A percentile compares a stretch with the other conserved stretches of the same genome.
Conservation (phyloP, 208 protist species). For the Trypanosoma cruzi region DNA sequence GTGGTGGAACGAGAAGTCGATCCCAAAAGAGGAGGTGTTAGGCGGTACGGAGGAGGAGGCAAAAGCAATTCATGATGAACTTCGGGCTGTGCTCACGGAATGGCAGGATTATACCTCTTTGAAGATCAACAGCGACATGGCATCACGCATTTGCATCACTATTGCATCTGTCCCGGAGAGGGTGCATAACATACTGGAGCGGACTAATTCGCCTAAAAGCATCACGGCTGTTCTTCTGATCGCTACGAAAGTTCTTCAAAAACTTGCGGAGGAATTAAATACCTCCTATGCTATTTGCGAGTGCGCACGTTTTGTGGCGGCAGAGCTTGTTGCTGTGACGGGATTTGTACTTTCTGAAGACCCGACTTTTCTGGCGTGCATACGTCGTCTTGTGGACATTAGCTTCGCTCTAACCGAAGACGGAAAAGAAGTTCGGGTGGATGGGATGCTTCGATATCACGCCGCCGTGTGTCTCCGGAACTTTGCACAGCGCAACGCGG, state of each 20-base stretch:
- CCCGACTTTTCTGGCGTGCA: conserved; percentile 46
- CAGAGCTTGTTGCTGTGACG: conserved; percentile 42
- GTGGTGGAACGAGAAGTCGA: conserved; percentile 22
- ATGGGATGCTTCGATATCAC: conserved; percentile 20
- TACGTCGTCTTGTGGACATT: conserved; percentile 66
- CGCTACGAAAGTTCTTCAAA: conserved; percentile 15
- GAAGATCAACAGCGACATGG: not conserved
- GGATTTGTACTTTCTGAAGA: conserved; percentile 42
- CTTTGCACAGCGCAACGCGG: conserved; percentile 43
- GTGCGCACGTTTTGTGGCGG: conserved; percentile 45
- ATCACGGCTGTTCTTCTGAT: conserved; percentile 10
- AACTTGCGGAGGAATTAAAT: conserved; percentile 1
- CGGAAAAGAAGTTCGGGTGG: not conserved
- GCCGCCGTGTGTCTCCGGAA: conserved; percentile 34
- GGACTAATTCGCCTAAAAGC: not conserved
- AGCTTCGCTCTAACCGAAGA: conserved; percentile 19
- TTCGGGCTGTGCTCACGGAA: conserved; percentile 4
- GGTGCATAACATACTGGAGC: conserved; percentile 12
- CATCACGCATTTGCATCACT: not conserved
- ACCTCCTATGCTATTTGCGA: not conserved
- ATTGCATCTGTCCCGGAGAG: conserved; percentile 15
- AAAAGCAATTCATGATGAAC: conserved; percentile 8
- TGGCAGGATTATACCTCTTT: not conserved
- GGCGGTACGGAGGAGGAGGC: not conserved
- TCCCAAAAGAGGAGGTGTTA: not conserved